phyloP scores from a whole-genome alignment of 73 alveolate species.

The Tetrahymena thermophila region DNA sequence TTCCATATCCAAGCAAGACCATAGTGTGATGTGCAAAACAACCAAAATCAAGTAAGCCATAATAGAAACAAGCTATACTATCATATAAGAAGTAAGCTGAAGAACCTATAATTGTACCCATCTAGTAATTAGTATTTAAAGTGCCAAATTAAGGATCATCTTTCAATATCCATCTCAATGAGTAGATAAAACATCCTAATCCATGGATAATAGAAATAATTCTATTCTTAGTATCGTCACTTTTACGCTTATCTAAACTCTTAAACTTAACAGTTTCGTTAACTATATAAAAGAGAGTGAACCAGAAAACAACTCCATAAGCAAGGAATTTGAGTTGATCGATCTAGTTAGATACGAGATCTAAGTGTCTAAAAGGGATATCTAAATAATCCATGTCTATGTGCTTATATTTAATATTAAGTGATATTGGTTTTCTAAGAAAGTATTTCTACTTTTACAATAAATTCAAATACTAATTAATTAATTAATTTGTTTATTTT shows the following conservation, averaged over 20 bases:
- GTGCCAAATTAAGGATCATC: slow-evolving; percentile 30
- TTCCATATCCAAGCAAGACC: slow-evolving; percentile 29
- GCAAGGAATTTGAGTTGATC: slow-evolving; percentile 20
- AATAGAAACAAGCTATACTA: slow-evolving; percentile 32
- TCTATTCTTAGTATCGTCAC: slow-evolving; percentile 33
- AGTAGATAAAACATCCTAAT: neutral
- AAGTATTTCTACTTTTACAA: neutral
- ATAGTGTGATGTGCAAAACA: slow-evolving; percentile 30
- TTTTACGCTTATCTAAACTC: slow-evolving; percentile 8
- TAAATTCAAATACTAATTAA: neutral
- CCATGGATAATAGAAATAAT: slow-evolving; percentile 43
- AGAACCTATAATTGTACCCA: slow-evolving; percentile 22
- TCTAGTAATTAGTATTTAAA: slow-evolving; percentile 1
- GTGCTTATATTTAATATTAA: neutral
- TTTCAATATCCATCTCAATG: neutral
- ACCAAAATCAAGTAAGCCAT: slow-evolving; percentile 24
- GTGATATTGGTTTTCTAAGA: neutral
- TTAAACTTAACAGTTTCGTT: slow-evolving; percentile 17
- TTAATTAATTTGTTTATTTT: neutral
- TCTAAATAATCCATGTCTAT: neutral
- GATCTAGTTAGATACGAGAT: slow-evolving; percentile 6
- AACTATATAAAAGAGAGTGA: slow-evolving; percentile 7
- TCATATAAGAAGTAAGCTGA: slow-evolving; percentile 36
- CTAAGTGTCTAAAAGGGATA: neutral
- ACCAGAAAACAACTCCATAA: slow-evolving; percentile 33